Evolutionary conservation across 2,329 filamentous ascomycete genomes (phyloP).

Genomic region (Colletotrichum tanaceti): DNA sequence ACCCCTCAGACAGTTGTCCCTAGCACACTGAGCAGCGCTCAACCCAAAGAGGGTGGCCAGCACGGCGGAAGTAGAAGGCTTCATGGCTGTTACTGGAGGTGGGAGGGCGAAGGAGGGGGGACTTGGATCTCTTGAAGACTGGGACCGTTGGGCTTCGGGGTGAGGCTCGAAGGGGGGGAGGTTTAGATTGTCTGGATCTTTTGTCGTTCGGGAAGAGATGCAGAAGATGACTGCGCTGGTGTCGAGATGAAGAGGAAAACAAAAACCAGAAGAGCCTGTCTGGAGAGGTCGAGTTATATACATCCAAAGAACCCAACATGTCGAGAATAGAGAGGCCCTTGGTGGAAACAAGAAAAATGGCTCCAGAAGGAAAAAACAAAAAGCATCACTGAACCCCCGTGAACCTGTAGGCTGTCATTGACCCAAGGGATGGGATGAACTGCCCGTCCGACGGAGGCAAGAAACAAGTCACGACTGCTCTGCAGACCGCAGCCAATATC

Average conservation of each 20-base stretch:
- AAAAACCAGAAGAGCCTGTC: background rate
- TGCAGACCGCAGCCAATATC: conserved; percentile 21
- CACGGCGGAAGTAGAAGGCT: conserved; percentile 36
- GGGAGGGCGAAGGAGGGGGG: background rate
- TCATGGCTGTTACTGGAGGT: conserved; percentile 31
- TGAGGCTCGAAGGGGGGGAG: conserved; percentile 16
- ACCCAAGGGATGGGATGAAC: conserved; percentile 33
- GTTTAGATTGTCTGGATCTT: conserved; percentile 32
- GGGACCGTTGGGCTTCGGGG: conserved; percentile 26
- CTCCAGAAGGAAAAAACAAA: conserved; percentile 3
- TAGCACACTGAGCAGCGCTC: conserved; percentile 35
- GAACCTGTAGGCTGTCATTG: conserved; percentile 16
- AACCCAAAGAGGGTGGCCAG: conserved; percentile 39
- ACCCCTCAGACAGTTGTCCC: conserved; percentile 40
- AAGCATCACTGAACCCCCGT: background rate
- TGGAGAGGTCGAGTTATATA: conserved; percentile 27
- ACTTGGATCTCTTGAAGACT: conserved; percentile 26
- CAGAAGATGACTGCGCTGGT: conserved; percentile 36
- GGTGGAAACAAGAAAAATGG: background rate
- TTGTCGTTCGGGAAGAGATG: conserved; percentile 32
- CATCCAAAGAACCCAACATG: background rate
- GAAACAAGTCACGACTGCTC: too few species aligned
- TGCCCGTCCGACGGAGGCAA: too few species aligned
- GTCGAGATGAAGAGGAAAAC: conserved; percentile 12
- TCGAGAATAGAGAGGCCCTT: background rate